Base-by-base conservation (phyloP, 306 rosid genomes). In the Sophora flavescens region DNA sequence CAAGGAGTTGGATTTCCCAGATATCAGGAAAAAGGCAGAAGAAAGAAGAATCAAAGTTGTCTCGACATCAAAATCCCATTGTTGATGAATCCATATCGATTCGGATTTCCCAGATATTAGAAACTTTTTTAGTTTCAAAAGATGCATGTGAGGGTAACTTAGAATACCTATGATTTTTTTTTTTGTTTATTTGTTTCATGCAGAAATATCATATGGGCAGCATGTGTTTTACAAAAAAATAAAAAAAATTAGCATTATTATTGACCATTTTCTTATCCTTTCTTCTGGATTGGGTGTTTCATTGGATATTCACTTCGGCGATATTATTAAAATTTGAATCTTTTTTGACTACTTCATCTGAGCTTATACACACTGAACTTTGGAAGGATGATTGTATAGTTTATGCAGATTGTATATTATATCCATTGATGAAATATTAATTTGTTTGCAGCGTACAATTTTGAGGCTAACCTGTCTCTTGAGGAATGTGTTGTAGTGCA, bases 401-500 rank as follows among this genome's bases (percentile, higher is more conserved):
- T 82, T 57, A 58, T 67, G 47, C 38, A 26, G 38, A 35, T 58
- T 80, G 16, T 18, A 41, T 56, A 17, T 4, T 17, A 53, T 35
- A 15, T 70, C 60, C 66, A 52, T 62, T 71, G 66, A 64, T 45
- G 38, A 68, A 68, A 62, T 63, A 35, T 68, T 53, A 28, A 16
- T 78, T 74, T 59, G 6, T 42, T 11, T 86, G 84, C 97, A 90
- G 98, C 69, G 28, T 89, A 76, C 77, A 80, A 45, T 8, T 95
- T 95, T 73, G 89, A 86, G 39, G 79, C 88, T 16, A 63, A 57
- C 63, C 75, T 92, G 64, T 72, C 89, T 11, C 84, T 63, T 22
- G 18, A 26, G 2, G 90, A 90, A 39, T 93, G 96, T 18, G 90
- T 89, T 70, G 38, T 30, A 1, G 97, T 90, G 75, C 98, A 95